Conservation (phyloP, 257 asterid genomes). For the Plantago elongata region DNA sequence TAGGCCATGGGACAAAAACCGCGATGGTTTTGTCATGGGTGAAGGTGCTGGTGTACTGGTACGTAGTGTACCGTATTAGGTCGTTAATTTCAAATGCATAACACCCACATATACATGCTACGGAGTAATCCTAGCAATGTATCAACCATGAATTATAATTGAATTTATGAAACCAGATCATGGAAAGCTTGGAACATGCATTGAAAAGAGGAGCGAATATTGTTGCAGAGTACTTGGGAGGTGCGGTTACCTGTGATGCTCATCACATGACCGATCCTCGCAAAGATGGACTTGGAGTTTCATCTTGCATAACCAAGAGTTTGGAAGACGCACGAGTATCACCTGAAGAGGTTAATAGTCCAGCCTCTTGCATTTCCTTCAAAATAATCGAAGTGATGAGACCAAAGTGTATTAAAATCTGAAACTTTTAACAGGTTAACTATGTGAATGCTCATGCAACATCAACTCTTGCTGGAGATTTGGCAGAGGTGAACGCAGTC, state of each 20-base stretch:
- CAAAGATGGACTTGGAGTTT: conserved; percentile 41
- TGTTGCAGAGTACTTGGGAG: conserved; percentile 48
- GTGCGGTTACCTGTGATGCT: conserved; percentile 49
- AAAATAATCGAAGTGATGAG: background rate
- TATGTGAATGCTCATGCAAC: conserved; percentile 80
- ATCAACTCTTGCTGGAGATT: conserved; percentile 71
- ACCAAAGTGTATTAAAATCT: conserved; percentile 1
- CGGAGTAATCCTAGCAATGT: background rate
- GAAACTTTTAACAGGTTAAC: conserved; percentile 40
- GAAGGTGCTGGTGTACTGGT: conserved; percentile 78
- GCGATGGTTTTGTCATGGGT: conserved; percentile 67
- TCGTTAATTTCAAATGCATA: background rate
- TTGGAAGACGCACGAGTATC: conserved; percentile 44
- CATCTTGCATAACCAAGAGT: conserved; percentile 40
- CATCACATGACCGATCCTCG: conserved; percentile 50
- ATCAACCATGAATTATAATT: conserved; percentile 1
- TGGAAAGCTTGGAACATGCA: conserved; percentile 55
- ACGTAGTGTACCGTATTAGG: background rate
- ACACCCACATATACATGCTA: background rate
- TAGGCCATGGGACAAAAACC: conserved; percentile 70
- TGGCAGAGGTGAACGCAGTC: conserved; percentile 69
- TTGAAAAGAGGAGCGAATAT: conserved; percentile 40
- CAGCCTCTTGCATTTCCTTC: background rate
- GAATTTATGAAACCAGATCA: conserved; percentile 23
- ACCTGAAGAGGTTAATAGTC: conserved; percentile 58